Evolutionary conservation across 768 basidiomycete genomes (phyloP), one percentile per base, ranked within the genome.

Genomic region (Coprinopsis marcescibilis): DNA sequence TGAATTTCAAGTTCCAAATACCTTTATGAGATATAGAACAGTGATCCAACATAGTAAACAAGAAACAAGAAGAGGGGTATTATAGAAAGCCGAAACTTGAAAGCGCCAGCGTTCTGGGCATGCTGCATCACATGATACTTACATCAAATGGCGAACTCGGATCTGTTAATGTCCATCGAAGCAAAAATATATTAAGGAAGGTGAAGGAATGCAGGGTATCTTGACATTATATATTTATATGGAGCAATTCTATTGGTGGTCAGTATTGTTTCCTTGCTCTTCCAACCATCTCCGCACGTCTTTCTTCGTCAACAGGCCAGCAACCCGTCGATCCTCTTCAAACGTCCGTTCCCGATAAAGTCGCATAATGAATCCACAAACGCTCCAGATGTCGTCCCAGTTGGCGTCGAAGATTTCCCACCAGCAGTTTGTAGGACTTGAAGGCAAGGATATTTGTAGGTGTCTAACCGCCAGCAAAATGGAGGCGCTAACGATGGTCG

Each of bases 1-100:
- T n/a, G n/a, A 38, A 19, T 29, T 14, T 2, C 8, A 30, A 11
- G 5, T n/a, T 51, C 35, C 43, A 42, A 41, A 32, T 50, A 85
- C 92, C 91, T 77, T 89, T 89, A 65, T 93, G 91, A 7, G 90
- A 90, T 58, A 97, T 95, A 23, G 91, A 93, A 64, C 92, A 90
- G 65, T 93, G 89, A 68, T 97, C 94, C 49, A 96, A 80, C 92
- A 96, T 96, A 38, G 26, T 11, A 27, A 25, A 32, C 43, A 14
- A 34, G 23, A 44, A 21, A 33, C 19, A 25, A 17, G 24, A 37
- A 47, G 17, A 19, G 14, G 24, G 34, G 20, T 26, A n/a, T 37
- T 13, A 12, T 25, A 15, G 6, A 15, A n/a, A 19, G 3, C 2
- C 19, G 20, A 34, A 19, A n/a, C 27, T 17, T 7, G 19, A 19